Conservation (phyloP, 2,329 filamentous ascomycete species). For the Talaromyces amestolkiae region DNA sequence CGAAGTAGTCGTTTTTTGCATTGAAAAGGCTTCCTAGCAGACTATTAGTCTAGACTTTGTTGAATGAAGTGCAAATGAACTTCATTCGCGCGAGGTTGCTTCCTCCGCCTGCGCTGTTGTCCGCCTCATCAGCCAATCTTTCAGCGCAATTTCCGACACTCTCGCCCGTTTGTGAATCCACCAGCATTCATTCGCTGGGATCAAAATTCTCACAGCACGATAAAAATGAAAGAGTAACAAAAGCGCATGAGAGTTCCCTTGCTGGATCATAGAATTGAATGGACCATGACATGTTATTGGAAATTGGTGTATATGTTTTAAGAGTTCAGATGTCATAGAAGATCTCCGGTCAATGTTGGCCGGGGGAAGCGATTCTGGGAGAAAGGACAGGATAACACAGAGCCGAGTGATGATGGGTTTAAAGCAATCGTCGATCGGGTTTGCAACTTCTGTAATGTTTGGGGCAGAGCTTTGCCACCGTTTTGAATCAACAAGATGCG, state of each 20-base stretch:
- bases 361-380: conserved; percentile 1
- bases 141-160: conserved; percentile 7
- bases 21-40: not conserved
- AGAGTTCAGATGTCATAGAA: not conserved
- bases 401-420: conserved; percentile 11
- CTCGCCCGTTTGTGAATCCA: conserved; percentile 15
- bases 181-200: conserved; percentile 8
- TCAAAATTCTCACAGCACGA: conserved; percentile 14
- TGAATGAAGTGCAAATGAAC: too few relatives aligned
- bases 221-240: conserved; percentile 16
- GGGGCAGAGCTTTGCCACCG: not conserved
- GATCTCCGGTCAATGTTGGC: not conserved
- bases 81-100: too few relatives aligned
- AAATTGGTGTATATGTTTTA: conserved; percentile 13
- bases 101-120: not conserved
- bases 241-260: conserved; percentile 8
- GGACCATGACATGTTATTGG: conserved; percentile 12
- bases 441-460: not conserved
- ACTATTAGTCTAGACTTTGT: too few relatives aligned
- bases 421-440: not conserved
- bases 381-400: conserved; percentile 15
- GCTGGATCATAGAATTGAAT: conserved; percentile 13
- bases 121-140: conserved; percentile 2
- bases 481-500: not conserved
- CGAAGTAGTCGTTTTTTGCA: not conserved